Base-by-base conservation (phyloP, 2,329 filamentous ascomycete genomes). In the Truncatella angustata region DNA sequence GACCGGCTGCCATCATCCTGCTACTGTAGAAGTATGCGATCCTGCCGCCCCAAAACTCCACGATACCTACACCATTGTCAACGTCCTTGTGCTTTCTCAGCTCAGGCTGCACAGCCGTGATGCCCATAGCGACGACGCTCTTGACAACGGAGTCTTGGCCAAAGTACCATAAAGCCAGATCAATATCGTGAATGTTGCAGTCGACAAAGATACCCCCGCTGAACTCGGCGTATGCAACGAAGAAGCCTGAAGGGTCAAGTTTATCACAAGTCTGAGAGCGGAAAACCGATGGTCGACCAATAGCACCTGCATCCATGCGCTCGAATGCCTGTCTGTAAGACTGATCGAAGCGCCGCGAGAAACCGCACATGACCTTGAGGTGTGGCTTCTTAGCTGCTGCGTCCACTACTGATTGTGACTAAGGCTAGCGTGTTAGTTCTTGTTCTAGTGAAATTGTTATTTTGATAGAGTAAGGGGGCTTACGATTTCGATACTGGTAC, bases 141-240 rank as follows among this genome's bases (percentile, higher is more conserved):
- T 85, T 85, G 40, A 84, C 73, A 12, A 73, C 66, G 36, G 70
- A 73, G 43, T 79, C 73, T 43, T 78, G 68, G 9, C 80, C 80
- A 61, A 85, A 84, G 71, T 81, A 86, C 82, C 82, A 86, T 2
- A 86, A 70, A 0, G 81, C 74, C 2, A 87, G 75, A 56, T 86
- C 83, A 58, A 88, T 88, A 60, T 88, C 86, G 71, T 88, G 86
- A 61, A 88, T 82, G 48, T 80, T 82, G 70, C 82, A 86, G 52
- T 88, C 86, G 52, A 88, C 85, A 59, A 88, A 88, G 63, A 88
- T 86, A 20, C 85, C 85, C 30, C 86, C 85, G 2, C 74, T 80
- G 68, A 80, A 84, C 59, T 83, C 73, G 11, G 85, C 82, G 67
- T 88, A 88, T 20, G 77, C 73, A 50, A 88, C 83, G 65, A 87